Evolutionary conservation across 441 rosid genomes (phyloP).

Genomic region (Kokia cookei): DNA sequence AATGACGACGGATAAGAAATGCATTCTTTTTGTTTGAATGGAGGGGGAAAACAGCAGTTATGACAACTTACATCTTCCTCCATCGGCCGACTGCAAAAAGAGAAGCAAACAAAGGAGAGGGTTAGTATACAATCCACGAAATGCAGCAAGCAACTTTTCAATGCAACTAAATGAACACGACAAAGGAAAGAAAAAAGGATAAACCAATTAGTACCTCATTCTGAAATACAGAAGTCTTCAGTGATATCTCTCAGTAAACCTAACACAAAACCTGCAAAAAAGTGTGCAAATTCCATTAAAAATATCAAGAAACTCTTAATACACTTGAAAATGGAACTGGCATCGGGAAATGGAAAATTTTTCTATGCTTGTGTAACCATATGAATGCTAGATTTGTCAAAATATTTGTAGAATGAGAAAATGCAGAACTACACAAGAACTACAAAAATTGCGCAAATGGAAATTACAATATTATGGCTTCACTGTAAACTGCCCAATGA

Average conservation of each 20-base stretch:
- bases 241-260: neutral
- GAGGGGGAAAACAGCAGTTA: neutral
- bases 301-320: neutral
- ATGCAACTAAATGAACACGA: neutral
- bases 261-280: neutral
- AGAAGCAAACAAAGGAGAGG: neutral
- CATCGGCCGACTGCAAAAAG: constrained; percentile 47
- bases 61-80: constrained; percentile 58
- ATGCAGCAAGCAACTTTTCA: neutral
- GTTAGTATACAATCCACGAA: neutral
- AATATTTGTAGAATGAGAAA: neutral
- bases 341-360: neutral
- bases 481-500: neutral
- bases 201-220: constrained; percentile 1
- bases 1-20: neutral
- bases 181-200: neutral
- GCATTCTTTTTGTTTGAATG: neutral
- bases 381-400: neutral
- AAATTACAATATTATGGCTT: neutral
- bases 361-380: neutral
- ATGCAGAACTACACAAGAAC: neutral
- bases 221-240: neutral
- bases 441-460: neutral
- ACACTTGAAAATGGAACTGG: neutral
- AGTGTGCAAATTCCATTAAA: neutral